These are phyloP conservation scores for Magnaporthiopsis incrustans DNA, from an alignment of 2,329 filamentous ascomycete species.

Conservation along the genomic window DNA sequence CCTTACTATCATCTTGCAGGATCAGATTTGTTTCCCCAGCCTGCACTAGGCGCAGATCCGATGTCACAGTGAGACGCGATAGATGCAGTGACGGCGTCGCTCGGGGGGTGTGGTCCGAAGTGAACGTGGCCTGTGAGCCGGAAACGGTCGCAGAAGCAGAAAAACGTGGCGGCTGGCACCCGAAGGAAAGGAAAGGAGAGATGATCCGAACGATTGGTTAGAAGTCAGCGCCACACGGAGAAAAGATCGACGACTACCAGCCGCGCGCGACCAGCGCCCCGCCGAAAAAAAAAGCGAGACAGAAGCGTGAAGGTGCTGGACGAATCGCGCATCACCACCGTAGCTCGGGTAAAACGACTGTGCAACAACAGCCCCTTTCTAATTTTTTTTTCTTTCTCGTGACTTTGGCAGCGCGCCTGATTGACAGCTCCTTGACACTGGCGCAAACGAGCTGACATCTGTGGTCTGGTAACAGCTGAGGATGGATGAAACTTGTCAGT, in stretches of 20 bases:
- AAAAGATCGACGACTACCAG: too few species aligned
- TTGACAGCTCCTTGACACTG: not conserved
- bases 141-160: not conserved
- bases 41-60: not conserved
- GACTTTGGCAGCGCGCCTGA: not conserved
- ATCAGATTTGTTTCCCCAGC: not conserved
- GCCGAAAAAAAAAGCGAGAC: not conserved
- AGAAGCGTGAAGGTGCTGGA: not conserved
- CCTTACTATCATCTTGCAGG: not conserved
- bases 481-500: not conserved
- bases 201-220: not conserved
- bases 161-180: not conserved
- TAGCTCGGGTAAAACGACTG: not conserved
- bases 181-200: too few species aligned
- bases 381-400: not conserved
- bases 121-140: not conserved
- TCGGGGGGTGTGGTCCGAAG: not conserved
- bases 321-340: not conserved
- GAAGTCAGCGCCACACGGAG: too few species aligned
- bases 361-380: too few species aligned
- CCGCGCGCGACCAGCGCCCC: too few species aligned
- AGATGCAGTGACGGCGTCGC: not conserved
- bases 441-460: not conserved
- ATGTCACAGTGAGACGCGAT: not conserved
- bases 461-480: not conserved